Percentiles rank a stretch among this genome's conserved stretches.
phyloP scores from a whole-genome alignment of 768 basidiomycete species.

The Lyophyllum atratum region DNA sequence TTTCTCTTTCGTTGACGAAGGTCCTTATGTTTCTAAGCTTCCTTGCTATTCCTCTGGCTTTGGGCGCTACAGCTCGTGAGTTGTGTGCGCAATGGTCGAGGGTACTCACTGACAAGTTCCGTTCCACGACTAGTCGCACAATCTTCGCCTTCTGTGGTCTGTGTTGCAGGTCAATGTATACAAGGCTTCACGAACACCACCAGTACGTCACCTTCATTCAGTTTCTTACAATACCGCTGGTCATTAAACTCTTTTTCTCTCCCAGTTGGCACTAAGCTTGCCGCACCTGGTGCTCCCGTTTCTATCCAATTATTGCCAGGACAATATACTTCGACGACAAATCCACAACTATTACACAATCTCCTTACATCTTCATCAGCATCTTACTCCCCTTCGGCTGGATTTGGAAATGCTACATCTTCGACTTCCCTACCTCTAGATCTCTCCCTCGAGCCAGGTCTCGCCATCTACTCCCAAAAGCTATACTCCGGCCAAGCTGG shows the following conservation, averaged over 20 bases:
- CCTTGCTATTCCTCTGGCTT: slow-evolving; percentile 31
- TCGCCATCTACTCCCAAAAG: slow-evolving; percentile 62
- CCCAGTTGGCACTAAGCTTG: slow-evolving; percentile 71
- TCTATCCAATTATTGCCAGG: slow-evolving; percentile 72
- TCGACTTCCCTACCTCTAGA: slow-evolving; percentile 65
- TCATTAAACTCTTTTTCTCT: background rate
- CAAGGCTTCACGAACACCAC: slow-evolving; percentile 77
- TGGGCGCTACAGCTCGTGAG: slow-evolving; percentile 40
- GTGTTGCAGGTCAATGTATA: slow-evolving; percentile 88
- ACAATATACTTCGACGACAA: slow-evolving; percentile 70
- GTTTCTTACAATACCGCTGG: background rate
- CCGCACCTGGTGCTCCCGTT: slow-evolving; percentile 52
- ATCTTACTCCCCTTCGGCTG: slow-evolving; percentile 56
- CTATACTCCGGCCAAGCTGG: slow-evolving; percentile 67
- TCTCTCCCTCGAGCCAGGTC: slow-evolving; percentile 64
- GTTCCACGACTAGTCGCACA: slow-evolving; percentile 48
- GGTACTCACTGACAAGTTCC: background rate
- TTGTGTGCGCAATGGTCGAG: slow-evolving; percentile 3
- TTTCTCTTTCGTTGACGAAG: slow-evolving; percentile 24
- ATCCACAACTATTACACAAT: slow-evolving; percentile 70
- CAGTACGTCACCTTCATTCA: slow-evolving; percentile 36
- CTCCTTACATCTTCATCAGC: slow-evolving; percentile 67
- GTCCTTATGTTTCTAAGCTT: slow-evolving; percentile 37
- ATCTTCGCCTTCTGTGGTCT: slow-evolving; percentile 61
- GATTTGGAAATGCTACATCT: slow-evolving; percentile 61